Evolutionary conservation across 1,139 yeast species (phyloP).

Genomic region (Yamadazyma oceani): DNA sequence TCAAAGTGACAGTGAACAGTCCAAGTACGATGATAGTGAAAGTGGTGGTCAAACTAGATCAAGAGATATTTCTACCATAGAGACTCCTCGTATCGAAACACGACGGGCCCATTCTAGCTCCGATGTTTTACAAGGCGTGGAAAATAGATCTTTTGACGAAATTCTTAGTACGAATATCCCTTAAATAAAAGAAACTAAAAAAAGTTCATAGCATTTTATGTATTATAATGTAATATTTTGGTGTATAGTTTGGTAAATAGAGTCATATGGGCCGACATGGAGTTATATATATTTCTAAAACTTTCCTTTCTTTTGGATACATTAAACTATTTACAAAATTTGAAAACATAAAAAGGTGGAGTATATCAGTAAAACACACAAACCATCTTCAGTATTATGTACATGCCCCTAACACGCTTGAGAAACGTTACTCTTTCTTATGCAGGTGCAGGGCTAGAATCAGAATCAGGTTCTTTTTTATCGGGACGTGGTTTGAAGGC

Average conservation of each 20-base stretch:
- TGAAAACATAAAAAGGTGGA: not conserved
- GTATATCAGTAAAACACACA: not conserved
- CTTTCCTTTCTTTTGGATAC: not conserved
- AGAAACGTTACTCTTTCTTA: no score
- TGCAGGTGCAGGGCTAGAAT: slow-evolving; percentile 2
- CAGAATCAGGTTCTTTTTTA: slow-evolving; percentile 5
- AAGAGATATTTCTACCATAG: not conserved
- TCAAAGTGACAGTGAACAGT: slow-evolving; percentile 5
- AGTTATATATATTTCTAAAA: not conserved
- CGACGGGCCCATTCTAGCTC: not conserved
- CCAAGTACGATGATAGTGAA: not conserved
- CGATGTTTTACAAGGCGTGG: not conserved
- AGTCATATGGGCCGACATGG: no score
- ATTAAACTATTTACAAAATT: slow-evolving; percentile 6
- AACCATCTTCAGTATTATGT: no score
- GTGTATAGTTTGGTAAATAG: no score
- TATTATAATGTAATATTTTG: not conserved
- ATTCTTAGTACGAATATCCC: not conserved
- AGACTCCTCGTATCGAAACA: not conserved
- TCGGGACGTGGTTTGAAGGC: slow-evolving; percentile 32
- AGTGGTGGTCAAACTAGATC: not conserved
- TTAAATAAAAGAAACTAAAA: no score
- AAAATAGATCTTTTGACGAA: not conserved
- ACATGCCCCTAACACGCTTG: not conserved
- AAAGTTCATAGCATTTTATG: not conserved